Percentiles rank a stretch among this genome's conserved stretches.
These are phyloP conservation scores for Fragaria nilgerrensis DNA, from an alignment of 306 rosid genomes.

Conservation along the genomic window DNA sequence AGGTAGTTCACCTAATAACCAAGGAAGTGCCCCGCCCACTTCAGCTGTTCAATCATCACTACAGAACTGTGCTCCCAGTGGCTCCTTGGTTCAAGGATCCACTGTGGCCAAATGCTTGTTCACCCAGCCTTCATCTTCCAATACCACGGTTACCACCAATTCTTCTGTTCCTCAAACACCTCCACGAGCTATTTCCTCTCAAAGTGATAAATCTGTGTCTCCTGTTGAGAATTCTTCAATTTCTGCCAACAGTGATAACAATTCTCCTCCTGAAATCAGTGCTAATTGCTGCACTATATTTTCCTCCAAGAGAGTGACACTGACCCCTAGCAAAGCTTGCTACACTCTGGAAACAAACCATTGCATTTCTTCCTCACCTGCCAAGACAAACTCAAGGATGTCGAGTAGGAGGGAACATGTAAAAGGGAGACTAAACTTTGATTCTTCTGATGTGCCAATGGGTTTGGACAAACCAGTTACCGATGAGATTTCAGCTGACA, in stretches of 20 bases:
- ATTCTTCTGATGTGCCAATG: constrained; percentile 38
- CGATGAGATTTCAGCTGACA: constrained; percentile 31
- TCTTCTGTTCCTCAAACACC: constrained; percentile 63
- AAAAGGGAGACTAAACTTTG: constrained; percentile 76
- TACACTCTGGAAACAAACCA: constrained; percentile 55
- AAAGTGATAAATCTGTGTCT: constrained; percentile 46
- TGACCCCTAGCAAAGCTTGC: constrained; percentile 70
- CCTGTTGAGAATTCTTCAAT: constrained; percentile 47
- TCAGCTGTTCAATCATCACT: constrained; percentile 37
- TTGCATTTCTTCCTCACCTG: constrained; percentile 62
- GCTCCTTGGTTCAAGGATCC: constrained; percentile 47
- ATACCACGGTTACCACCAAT: constrained; percentile 28
- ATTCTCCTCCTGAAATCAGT: constrained; percentile 35
- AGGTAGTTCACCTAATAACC: constrained; percentile 26
- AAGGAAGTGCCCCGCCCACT: constrained; percentile 36
- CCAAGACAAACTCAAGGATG: constrained; percentile 40
- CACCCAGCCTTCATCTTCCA: constrained; percentile 42
- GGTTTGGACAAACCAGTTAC: constrained; percentile 30
- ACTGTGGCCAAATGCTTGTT: constrained; percentile 73
- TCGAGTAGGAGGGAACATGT: constrained; percentile 58
- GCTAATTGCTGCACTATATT: constrained; percentile 63
- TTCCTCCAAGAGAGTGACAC: constrained; percentile 73
- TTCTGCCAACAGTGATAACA: constrained; percentile 38
- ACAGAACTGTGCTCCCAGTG: constrained; percentile 26
- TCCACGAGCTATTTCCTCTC: constrained; percentile 45